A percentile compares a stretch with the other conserved stretches of the same genome.
phyloP scores from a whole-genome alignment of 352 stramenopile genomes.

The Globisporangium canariense region DNA sequence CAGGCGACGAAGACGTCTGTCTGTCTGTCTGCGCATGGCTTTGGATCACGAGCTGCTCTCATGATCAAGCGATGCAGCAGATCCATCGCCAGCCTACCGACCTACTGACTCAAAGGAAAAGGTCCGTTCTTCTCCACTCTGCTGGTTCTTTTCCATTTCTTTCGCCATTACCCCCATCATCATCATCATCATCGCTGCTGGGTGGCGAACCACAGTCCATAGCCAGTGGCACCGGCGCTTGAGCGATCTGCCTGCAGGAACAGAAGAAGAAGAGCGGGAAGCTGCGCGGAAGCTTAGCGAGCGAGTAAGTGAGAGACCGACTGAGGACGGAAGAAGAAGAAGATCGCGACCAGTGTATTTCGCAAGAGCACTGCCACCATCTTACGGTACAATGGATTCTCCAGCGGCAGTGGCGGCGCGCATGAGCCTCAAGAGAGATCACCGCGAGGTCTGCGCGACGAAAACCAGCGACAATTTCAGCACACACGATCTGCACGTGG shows the following conservation, averaged over 20 bases:
- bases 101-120: neutral
- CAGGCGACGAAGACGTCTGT: neutral
- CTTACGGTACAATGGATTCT: neutral
- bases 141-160: conserved; percentile 4
- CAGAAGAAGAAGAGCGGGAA: conserved; percentile 1
- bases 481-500: neutral
- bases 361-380: neutral
- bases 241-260: neutral
- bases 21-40: neutral
- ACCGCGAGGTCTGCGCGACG: neutral
- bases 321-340: neutral
- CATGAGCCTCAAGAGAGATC: conserved; percentile 1
- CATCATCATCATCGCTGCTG: neutral
- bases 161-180: conserved; percentile 1
- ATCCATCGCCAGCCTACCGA: neutral
- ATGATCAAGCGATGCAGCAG: neutral
- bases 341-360: conserved; percentile 1
- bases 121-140: neutral
- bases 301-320: neutral
- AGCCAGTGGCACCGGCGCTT: neutral
- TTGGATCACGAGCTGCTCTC: neutral
- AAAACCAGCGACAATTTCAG: neutral
- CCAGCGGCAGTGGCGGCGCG: neutral
- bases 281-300: neutral
- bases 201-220: neutral